A percentile compares a stretch with the other conserved stretches of the same genome.
Evolutionary conservation across 257 asterid species (phyloP).

Genomic region (Scutellaria minor): DNA sequence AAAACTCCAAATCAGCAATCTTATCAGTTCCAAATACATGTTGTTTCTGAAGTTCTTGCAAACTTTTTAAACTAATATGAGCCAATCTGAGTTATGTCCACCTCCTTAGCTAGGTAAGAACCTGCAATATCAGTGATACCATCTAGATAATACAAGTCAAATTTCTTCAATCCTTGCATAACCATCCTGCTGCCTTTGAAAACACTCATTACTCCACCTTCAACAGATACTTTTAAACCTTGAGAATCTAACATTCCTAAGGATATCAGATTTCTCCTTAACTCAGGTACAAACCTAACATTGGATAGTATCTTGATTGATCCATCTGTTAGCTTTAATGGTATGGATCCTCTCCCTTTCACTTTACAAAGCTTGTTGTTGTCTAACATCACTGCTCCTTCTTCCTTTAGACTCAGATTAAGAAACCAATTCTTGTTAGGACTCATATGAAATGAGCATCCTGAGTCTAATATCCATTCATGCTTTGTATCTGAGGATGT

Average conservation of each 20-base stretch:
- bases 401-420: neutral
- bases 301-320: neutral
- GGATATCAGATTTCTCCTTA: neutral
- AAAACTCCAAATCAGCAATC: too few species aligned
- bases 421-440: too few species aligned
- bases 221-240: neutral
- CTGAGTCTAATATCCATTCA: too few species aligned
- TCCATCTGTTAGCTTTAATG: neutral
- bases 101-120: neutral
- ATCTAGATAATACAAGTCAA: neutral
- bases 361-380: neutral
- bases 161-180: neutral
- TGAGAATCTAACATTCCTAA: neutral
- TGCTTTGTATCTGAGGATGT: too few species aligned
- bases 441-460: too few species aligned
- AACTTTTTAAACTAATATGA: neutral
- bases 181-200: neutral
- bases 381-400: neutral
- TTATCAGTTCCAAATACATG: too few species aligned
- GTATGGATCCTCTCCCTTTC: neutral
- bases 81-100: neutral
- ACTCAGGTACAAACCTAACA: neutral
- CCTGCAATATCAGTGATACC: neutral
- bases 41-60: neutral
- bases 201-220: neutral